Evolutionary conservation across 768 basidiomycete genomes (phyloP), one percentile per base, ranked within the genome.

Genomic region (Dictyophora rubrovolvata): DNA sequence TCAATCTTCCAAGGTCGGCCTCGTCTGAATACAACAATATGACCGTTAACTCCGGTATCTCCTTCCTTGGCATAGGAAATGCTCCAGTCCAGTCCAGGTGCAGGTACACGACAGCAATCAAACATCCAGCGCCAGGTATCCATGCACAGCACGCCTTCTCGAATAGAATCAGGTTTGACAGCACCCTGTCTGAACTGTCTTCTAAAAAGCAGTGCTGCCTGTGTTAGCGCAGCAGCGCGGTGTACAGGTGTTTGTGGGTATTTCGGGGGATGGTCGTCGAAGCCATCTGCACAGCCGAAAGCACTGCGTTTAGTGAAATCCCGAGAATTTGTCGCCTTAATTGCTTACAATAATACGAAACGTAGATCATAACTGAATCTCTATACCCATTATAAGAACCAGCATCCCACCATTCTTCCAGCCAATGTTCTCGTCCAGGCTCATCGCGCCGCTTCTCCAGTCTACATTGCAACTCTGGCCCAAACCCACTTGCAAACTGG

Each of bases 391-490:
- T 76, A 67, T 96, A 97, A 0, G 75, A 89, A 16, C 68, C 70
- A 63, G 90, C 85, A 68, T 97, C 93, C 93, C 94, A 97, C 92
- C 94, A 96, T 60, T 89, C 81, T 64, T 91, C 89, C 22, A 97
- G 75, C 93, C 93, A 97, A 65, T 91, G 87, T 37, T 77, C 75
- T 49, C 74, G 79, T 17, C 64, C 67, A 18, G 63, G 47, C 61
- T 79, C 77, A 22, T 72, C 72, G 17, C 80, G 77, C 48, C 81
- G 76, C 47, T 77, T 69, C 62, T 84, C 71, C 59, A 96, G 72
- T 28, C 85, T 71, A 49, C 74, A 67, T 62, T 95, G 93, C 34
- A 95, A 76, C 66, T 77, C 71, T 5, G 70, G 76, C 3, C 66
- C 68, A 50, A 67, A 70, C 14, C 66, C 63, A 2, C 59, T 61